phyloP scores from a whole-genome alignment of 73 alveolate genomes.

The Blepharisma japonicum region DNA sequence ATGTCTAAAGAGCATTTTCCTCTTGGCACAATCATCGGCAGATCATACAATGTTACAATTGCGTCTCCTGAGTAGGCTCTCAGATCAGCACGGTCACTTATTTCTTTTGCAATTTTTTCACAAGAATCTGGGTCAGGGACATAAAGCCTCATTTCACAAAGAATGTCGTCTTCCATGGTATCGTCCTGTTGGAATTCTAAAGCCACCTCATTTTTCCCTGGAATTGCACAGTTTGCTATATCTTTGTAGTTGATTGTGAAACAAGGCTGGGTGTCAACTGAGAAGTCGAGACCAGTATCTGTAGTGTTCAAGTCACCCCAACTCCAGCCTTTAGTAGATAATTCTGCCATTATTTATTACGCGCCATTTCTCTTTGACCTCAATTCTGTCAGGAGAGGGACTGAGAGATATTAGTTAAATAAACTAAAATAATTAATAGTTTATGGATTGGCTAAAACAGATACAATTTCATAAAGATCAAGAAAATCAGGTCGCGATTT shows the following conservation, averaged over 20 bases:
- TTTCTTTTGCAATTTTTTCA: constrained; percentile 65
- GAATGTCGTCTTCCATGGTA: constrained; percentile 54
- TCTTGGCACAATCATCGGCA: constrained; percentile 88
- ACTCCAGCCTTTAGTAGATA: constrained; percentile 56
- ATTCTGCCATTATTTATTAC: constrained; percentile 31
- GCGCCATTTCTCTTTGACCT: too few species aligned
- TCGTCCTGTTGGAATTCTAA: constrained; percentile 74
- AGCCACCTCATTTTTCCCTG: constrained; percentile 89
- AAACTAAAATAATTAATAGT: too few species aligned
- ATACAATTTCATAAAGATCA: neutral
- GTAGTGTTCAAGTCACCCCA: constrained; percentile 58
- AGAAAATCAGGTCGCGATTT: neutral
- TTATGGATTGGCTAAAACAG: neutral
- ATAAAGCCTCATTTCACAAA: constrained; percentile 81
- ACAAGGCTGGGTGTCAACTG: constrained; percentile 42
- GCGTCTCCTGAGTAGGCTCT: constrained; percentile 77
- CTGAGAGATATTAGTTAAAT: too few species aligned
- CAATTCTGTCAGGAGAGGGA: too few species aligned
- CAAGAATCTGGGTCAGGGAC: constrained; percentile 65
- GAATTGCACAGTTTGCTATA: constrained; percentile 53
- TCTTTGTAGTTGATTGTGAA: constrained; percentile 41
- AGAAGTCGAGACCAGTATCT: constrained; percentile 39
- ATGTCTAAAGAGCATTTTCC: constrained; percentile 83
- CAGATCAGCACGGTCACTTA: constrained; percentile 74
- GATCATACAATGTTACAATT: constrained; percentile 72